Base-by-base conservation (phyloP, 306 rosid species). In the Arachis stenosperma region DNA sequence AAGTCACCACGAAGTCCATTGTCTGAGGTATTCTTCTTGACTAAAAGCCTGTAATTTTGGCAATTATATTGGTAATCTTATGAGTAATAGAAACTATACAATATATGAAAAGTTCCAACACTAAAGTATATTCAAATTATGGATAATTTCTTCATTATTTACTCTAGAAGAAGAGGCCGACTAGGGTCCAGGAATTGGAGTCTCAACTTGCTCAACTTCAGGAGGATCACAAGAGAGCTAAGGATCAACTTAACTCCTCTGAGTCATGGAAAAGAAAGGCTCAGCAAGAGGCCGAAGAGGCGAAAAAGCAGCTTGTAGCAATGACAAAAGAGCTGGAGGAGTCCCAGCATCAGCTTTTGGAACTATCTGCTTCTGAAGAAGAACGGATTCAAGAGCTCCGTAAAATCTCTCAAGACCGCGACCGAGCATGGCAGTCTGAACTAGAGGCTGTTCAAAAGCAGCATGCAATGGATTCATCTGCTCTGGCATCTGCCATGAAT, bases 381-480 rank as follows among this genome's bases (percentile, higher is more conserved):
- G 88, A 69, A 44, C 87, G 96, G 57, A 81, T 92, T 66, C 86
- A 81, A 80, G 98, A 92, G 77, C 88, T 89, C 42, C 84, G 85
- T 12, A 80, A 82, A 71, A 76, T 93, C 59, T 90, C 98, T 53
- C 98, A 93, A 65, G 98, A 89, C 61, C 87, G 97, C 0, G 98
- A 93, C 78, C 74, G 86, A 78, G 98, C 86, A 6, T 93, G 98
- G 98, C 88, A 93, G 55, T 93, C 96, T 15, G 98, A 93, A 67
- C 92, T 93, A 11, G 92, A 89, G 83, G 98, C 97, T 47, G 85
- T 89, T 65, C 93, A 85, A 80, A 84, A 87, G 78, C 98, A 93
- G 81, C 96, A 92, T 44, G 71, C 96, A n/a, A 89, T 89, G 90
- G 98, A 93, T 71, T 87, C 94, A 50, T 27, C 96, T 50, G 90